Evolutionary conservation across 163 green algal genomes (phyloP).

Genomic region (Prototheca cutis): DNA sequence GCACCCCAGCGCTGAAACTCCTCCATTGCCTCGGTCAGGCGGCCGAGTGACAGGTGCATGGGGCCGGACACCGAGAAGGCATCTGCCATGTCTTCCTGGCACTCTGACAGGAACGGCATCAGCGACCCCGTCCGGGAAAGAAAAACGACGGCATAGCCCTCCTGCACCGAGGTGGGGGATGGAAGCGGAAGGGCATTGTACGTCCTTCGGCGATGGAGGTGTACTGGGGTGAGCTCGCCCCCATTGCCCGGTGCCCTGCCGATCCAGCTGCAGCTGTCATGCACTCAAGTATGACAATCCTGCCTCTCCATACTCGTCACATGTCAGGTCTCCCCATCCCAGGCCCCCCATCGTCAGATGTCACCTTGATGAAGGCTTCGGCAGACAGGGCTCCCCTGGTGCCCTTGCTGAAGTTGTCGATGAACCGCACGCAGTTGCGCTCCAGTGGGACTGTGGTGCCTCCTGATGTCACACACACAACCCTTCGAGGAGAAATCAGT

Average conservation of each 20-base stretch:
- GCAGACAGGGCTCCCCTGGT: conserved; percentile 76
- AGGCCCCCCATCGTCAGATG: neutral
- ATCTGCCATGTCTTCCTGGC: conserved; percentile 20
- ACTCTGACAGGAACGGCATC: conserved; percentile 67
- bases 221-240: too few relatives aligned
- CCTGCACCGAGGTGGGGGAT: conserved; percentile 26
- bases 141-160: conserved; percentile 88
- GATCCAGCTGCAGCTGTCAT: too few relatives aligned
- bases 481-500: too few relatives aligned
- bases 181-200: too few relatives aligned
- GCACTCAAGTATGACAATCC: too few relatives aligned
- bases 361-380: conserved; percentile 73
- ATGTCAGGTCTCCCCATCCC: conserved; percentile 9
- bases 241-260: too few relatives aligned
- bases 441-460: conserved; percentile 95
- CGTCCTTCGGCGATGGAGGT: too few relatives aligned
- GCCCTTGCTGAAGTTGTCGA: conserved; percentile 97
- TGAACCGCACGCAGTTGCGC: conserved; percentile 86
- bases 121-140: conserved; percentile 63
- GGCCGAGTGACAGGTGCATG: neutral
- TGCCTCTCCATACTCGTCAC: neutral
- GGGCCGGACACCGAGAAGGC: conserved; percentile 1
- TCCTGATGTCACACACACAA: conserved; percentile 77
- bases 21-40: conserved; percentile 1
- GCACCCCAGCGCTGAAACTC: neutral